Base-by-base conservation (phyloP, 2,329 filamentous ascomycete genomes). In the Fonsecaea nubica region DNA sequence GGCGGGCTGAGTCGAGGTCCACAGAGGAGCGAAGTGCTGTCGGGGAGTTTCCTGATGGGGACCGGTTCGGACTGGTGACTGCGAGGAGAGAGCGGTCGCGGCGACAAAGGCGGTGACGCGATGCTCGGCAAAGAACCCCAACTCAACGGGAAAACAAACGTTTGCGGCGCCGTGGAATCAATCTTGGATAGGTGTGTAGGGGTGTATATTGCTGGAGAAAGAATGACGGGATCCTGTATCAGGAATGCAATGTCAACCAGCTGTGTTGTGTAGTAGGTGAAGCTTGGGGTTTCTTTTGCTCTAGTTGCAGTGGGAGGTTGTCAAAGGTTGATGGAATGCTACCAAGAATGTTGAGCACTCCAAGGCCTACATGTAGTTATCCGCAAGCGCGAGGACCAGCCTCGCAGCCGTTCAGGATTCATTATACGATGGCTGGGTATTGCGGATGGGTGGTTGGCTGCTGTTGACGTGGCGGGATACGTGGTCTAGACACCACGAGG, bases 1-100 rank as follows among this genome's bases (percentile, higher is more conserved):
- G 70, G 70, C 57, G 71, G 71, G 58, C 70, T 72, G 40, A 73
- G 60, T n/a, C 65, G 63, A 13, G 70, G 71, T 21, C 71, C 71
- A 25, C 62, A 57, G 25, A 67, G 64, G 15, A 72, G 67, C 50
- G 64, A 66, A n/a, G 66, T 65, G 50, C 67, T 70, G 61, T 66
- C 58, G 38, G 71, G 71, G 7, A 73, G 71, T 50, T 60, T 45
- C 52, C 62, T 57, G 52, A 73, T 70, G 35, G 67, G 36, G 25
- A 71, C 57, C 13, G 67, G 70, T 50, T 70, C 59, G 6, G 71
- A 71, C 18, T 63, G 69, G 52, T 69, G 59, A 36, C 60, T 65
- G 50, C 66, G 69, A 18, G 66, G 64, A 8, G 59, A 48, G 36
- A 69, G 53, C 35, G 56, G 13, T 53, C 65, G 63, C 18, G 65